Evolutionary conservation across 495 filamentous ascomycete species (phyloP), one percentile per base, ranked within the genome.

Genomic region (Aspergillus coremiiformis): DNA sequence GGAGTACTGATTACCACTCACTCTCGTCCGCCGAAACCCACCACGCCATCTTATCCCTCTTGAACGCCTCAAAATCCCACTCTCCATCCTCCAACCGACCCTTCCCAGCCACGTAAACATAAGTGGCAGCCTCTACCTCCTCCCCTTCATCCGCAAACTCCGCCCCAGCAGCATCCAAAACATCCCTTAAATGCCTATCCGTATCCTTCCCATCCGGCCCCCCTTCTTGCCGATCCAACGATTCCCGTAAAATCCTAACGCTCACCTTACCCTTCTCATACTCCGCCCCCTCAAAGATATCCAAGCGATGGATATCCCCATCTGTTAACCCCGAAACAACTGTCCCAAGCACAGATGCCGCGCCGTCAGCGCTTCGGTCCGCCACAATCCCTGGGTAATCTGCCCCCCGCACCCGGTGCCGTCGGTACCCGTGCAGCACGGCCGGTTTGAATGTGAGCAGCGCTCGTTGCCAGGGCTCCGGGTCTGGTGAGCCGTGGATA

Each of bases 361-460:
- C 15, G 8, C 47, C 39, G 4, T 22, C 32, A 14, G 17, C 15
- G 20, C 27, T 21, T 24, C 26, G 8, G 6, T 11, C 14, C 2
- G 78, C 66, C 1, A 84, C 68, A 27, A 98, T 87, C n/a, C 84
- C 92, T 0, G 93, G 93, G 62, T 95, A 98, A 67, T 94, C 89
- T 41, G 78, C 84, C 24, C 66, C 35, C 1, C 59, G 68, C 22
- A 90, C 86, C 23, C 80, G 77, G 67, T 85, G 85, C 9, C 90
- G 85, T 46, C 77, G 78, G 67, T 83, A 85, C 8, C 78, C 75
- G 54, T 81, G 82, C 8, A 98, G 78, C 33, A 95, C 68, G 15
- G 93, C 92, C 0, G 89, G 88, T 4, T 76, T 71, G 68, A 89
- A 82, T 4, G 60, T 75, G 51, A 93, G 75, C 14, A 78, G 71